Conservation (phyloP, 2,329 filamentous ascomycete genomes). For the Fusarium sp. region DNA sequence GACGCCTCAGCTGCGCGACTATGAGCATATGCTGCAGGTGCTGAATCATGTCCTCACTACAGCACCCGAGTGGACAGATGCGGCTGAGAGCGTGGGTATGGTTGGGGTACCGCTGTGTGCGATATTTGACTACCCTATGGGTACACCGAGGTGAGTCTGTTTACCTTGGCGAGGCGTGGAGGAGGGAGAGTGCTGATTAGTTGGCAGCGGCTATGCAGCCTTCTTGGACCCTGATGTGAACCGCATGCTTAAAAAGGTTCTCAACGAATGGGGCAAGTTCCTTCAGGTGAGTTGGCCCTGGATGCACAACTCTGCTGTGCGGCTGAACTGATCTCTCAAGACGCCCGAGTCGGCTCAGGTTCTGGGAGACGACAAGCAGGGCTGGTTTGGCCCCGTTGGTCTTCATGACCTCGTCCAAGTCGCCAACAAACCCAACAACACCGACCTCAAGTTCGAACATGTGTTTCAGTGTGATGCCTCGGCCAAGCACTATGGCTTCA, state of each 20-base stretch:
- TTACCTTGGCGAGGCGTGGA: background rate
- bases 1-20: constrained; percentile 69
- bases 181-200: constrained; percentile 1
- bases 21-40: constrained; percentile 71
- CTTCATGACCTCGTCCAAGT: constrained; percentile 59
- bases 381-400: constrained; percentile 65
- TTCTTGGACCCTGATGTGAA: constrained; percentile 66
- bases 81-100: constrained; percentile 60
- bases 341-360: constrained; percentile 64
- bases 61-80: constrained; percentile 63
- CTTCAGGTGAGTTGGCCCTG: constrained; percentile 51
- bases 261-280: constrained; percentile 67
- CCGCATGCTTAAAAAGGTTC: constrained; percentile 60
- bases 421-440: constrained; percentile 57
- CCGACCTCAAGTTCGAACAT: constrained; percentile 62
- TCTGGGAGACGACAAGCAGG: constrained; percentile 53
- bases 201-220: constrained; percentile 56
- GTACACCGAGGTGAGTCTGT: constrained; percentile 56
- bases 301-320: too few relatives aligned
- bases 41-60: constrained; percentile 67
- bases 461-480: constrained; percentile 68
- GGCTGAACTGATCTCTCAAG: constrained; percentile 33
- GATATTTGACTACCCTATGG: constrained; percentile 66
- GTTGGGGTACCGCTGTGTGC: constrained; percentile 64
- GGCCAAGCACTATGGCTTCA: constrained; percentile 65